These are phyloP conservation scores for Delphinella strobiligena DNA, from an alignment of 2,329 filamentous ascomycete genomes.

Conservation along the genomic window DNA sequence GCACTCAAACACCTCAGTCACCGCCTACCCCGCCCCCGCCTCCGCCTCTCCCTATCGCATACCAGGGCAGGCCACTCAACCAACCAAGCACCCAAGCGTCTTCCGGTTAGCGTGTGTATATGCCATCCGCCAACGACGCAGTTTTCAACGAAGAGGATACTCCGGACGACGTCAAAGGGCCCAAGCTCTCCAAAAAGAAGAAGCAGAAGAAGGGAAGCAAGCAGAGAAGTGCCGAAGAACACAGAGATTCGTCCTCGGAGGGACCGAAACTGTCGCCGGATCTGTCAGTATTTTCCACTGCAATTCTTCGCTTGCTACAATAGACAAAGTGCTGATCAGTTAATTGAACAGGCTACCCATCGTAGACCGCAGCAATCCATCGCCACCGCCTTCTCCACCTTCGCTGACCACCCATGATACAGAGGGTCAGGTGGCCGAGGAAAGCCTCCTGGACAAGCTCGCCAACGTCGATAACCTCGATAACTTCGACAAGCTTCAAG, in stretches of 20 bases:
- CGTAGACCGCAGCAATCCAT: slow-evolving; percentile 2
- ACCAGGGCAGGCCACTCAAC: too few relatives aligned
- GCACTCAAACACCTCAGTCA: too few relatives aligned
- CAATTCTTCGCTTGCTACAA: background rate
- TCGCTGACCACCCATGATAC: background rate
- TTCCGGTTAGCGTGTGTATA: slow-evolving; percentile 4
- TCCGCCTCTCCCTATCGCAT: too few relatives aligned
- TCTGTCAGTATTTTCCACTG: slow-evolving; percentile 6
- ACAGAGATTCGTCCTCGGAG: slow-evolving; percentile 9
- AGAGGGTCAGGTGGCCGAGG: background rate
- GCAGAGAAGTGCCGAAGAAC: slow-evolving; percentile 7
- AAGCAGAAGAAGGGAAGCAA: slow-evolving; percentile 11
- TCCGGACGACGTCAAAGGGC: slow-evolving; percentile 8
- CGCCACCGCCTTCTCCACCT: slow-evolving; percentile 6
- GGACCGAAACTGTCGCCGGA: slow-evolving; percentile 7
- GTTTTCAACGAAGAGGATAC: slow-evolving; percentile 10
- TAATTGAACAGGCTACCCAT: slow-evolving; percentile 4
- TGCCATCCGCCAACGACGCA: slow-evolving; percentile 12
- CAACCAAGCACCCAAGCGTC: too few relatives aligned
- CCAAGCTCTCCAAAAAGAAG: slow-evolving; percentile 8
- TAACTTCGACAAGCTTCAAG: too few relatives aligned
- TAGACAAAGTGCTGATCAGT: background rate
- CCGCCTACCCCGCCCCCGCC: too few relatives aligned
- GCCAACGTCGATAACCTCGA: too few relatives aligned
- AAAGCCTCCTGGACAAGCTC: background rate